phyloP scores from a whole-genome alignment of 1,284 basidiomycete genomes.

The Apiotrichum sp. region DNA sequence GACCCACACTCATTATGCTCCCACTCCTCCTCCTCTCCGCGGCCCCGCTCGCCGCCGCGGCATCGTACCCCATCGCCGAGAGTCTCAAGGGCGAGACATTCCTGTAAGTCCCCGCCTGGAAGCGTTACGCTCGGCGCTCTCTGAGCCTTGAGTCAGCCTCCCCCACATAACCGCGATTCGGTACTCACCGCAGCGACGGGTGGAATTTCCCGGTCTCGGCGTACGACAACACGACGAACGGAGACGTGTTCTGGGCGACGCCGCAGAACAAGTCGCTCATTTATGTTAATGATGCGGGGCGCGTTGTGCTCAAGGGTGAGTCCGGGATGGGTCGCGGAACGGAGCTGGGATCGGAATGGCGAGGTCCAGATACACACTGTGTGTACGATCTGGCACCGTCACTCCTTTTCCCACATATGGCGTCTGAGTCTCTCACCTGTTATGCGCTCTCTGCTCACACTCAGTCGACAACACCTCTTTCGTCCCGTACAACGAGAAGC shows the following conservation, averaged over 20 bases:
- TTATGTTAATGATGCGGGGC: conserved; percentile 59
- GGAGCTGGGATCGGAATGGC: no score
- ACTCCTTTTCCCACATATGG: no score
- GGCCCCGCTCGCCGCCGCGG: neutral
- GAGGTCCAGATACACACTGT: no score
- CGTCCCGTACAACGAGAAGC: conserved; percentile 56
- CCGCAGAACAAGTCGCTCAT: conserved; percentile 43
- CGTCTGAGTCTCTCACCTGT: no score
- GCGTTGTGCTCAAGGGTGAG: conserved; percentile 76
- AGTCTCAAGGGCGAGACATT: conserved; percentile 18
- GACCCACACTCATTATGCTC: conserved; percentile 4
- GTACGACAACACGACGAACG: conserved; percentile 48
- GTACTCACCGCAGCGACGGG: conserved; percentile 18
- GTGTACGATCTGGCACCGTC: no score
- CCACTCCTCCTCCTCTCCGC: conserved; percentile 2
- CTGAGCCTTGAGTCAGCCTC: no score
- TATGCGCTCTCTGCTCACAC: neutral
- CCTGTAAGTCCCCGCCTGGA: conserved; percentile 7
- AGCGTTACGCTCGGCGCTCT: no score
- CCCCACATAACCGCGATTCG: no score
- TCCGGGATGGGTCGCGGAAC: conserved; percentile 45
- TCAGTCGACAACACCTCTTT: conserved; percentile 30
- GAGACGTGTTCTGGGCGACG: conserved; percentile 52
- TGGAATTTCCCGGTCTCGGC: conserved; percentile 19
- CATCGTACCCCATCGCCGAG: conserved; percentile 16